phyloP scores from a whole-genome alignment of 805 yeast genomes.

The Candida wancherniae region DNA sequence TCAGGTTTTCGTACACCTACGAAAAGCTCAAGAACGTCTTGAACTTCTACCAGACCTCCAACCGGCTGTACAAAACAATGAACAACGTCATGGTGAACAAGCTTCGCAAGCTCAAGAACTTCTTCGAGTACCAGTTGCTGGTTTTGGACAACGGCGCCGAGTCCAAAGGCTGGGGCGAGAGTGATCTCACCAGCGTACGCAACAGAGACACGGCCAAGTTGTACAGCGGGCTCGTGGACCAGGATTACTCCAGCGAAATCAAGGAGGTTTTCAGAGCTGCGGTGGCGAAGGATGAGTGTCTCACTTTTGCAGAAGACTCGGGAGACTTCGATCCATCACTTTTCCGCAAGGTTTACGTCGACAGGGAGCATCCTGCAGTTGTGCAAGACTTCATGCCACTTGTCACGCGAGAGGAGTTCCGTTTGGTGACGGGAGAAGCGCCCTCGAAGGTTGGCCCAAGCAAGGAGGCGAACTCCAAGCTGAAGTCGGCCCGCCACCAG shows the following conservation, averaged over 20 bases:
- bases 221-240: constrained; percentile 23
- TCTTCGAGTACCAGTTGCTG: constrained; percentile 32
- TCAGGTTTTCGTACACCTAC: constrained; percentile 29
- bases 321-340: constrained; percentile 9
- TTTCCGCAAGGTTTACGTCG: constrained; percentile 10
- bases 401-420: constrained; percentile 33
- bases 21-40: constrained; percentile 28
- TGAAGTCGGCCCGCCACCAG: constrained; percentile 29
- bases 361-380: constrained; percentile 12
- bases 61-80: constrained; percentile 29
- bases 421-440: constrained; percentile 36
- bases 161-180: constrained; percentile 13
- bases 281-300: constrained; percentile 12
- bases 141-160: constrained; percentile 18
- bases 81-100: constrained; percentile 28
- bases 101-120: constrained; percentile 34
- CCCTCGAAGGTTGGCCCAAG: constrained; percentile 22
- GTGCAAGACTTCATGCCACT: constrained; percentile 42
- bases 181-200: constrained; percentile 14
- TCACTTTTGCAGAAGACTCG: constrained; percentile 4
- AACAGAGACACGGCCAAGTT: constrained; percentile 25
- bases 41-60: constrained; percentile 34
- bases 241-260: constrained; percentile 27
- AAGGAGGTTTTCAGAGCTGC: constrained; percentile 23
- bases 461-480: constrained; percentile 16